Conservation (phyloP, 352 stramenopile genomes). For the Pythium phragmitis region DNA sequence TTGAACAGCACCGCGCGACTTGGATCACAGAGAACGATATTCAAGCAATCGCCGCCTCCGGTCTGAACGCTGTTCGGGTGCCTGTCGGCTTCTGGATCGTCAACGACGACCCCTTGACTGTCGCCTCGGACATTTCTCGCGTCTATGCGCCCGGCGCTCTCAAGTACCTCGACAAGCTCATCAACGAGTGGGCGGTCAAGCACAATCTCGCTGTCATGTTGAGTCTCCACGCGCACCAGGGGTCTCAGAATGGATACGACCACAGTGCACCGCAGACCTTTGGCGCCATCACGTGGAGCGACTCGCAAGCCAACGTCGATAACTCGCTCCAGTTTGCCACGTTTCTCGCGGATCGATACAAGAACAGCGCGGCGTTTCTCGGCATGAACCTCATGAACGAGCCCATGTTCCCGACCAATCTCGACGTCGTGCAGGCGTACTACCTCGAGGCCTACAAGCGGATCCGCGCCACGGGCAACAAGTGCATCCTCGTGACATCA, state of each 20-base stretch:
- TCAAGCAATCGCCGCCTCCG: conserved; percentile 29
- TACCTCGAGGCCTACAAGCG: conserved; percentile 41
- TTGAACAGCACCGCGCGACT: conserved; percentile 47
- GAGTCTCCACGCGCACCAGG: conserved; percentile 51
- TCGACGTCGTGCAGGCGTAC: conserved; percentile 31
- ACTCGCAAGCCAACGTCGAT: conserved; percentile 29
- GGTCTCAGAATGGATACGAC: conserved; percentile 62
- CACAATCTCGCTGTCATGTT: conserved; percentile 60
- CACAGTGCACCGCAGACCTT: conserved; percentile 35
- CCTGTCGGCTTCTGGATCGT: conserved; percentile 64
- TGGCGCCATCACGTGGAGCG: conserved; percentile 29
- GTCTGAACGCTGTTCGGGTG: conserved; percentile 34
- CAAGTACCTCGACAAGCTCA: conserved; percentile 51
- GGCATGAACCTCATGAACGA: conserved; percentile 65
- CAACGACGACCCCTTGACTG: conserved; percentile 18
- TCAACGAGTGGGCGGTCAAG: conserved; percentile 47
- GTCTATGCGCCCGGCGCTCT: conserved; percentile 29
- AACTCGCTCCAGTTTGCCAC: conserved; percentile 40
- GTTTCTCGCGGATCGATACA: conserved; percentile 50
- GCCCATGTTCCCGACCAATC: conserved; percentile 25
- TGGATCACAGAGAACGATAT: conserved; percentile 65
- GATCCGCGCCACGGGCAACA: conserved; percentile 40
- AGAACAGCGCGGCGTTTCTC: conserved; percentile 45
- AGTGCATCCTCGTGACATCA: conserved; percentile 44
- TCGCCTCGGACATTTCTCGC: conserved; percentile 1